Base-by-base conservation (phyloP, 495 filamentous ascomycete genomes). In the Penicillium psychrofluorescens region DNA sequence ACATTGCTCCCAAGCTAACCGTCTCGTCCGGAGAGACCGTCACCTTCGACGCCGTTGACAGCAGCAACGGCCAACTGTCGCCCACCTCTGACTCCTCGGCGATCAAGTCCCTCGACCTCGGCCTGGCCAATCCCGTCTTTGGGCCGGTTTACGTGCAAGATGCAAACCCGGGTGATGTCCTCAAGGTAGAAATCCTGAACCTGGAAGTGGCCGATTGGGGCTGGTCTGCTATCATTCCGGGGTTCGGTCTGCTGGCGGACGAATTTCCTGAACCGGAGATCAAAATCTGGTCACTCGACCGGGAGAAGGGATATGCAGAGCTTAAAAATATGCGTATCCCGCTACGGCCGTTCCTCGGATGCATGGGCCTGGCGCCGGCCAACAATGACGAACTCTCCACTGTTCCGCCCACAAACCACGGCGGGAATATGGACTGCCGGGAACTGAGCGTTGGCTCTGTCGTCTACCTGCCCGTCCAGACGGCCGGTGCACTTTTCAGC, bases 361-460 rank as follows among this genome's bases (percentile, higher is more conserved):
- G 74, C 36, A 70, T 75, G 55, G 73, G 73, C 16, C 56, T 77
- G n/a, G 72, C 71, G 4, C 70, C 64, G 3, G 68, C 57, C 37
- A 56, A 50, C 12, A 53, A 61, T 11, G 67, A 64, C 11, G 68
- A 73, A 34, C 62, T 70, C 16, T 62, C 63, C 0, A 74, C 71
- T 5, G 71, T 77, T n/a, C 71, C 73, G 13, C 73, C 73, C 4
- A 74, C 70, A 13, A 56, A 72, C 32, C 65, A 64, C 22, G 73
- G 73, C 28, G 71, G 73, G 13, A 77, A 75, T 53, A 63, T 77
- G 43, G 73, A 77, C 50, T 74, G 68, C 41, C 68, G 68, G 11
- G 63, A 73, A 42, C 54, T 74, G 16, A 63, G 58, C n/a, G 59
- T 62, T 11, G 73, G 73, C 2, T 62, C 66, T 0, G 53, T 51